Evolutionary conservation across 2,329 filamentous ascomycete genomes (phyloP).

Genomic region (Diaporthe sp.): DNA sequence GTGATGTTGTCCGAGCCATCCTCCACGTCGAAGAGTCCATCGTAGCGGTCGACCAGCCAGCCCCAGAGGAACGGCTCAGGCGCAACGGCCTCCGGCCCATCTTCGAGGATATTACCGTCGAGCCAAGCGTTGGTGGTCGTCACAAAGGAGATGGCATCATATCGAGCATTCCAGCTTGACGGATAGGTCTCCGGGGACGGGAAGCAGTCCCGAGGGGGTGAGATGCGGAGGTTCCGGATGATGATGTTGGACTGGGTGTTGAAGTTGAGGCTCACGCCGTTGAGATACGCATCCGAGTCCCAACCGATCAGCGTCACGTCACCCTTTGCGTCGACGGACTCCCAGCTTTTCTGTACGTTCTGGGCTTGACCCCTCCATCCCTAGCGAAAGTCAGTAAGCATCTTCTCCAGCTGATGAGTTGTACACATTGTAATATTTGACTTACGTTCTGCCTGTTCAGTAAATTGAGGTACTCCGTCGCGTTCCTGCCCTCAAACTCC

Average conservation of each 20-base stretch:
- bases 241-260: conserved; percentile 21
- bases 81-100: conserved; percentile 4
- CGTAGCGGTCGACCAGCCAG: conserved; percentile 21
- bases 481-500: conserved; percentile 21
- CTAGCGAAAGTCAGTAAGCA: neutral
- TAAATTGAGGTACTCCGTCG: conserved; percentile 5
- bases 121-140: conserved; percentile 18
- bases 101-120: conserved; percentile 21
- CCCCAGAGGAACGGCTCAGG: conserved; percentile 19
- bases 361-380: conserved; percentile 25
- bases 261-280: conserved; percentile 23
- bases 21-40: conserved; percentile 19
- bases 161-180: conserved; percentile 23
- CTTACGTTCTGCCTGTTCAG: conserved; percentile 24
- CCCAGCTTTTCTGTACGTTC: conserved; percentile 19
- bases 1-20: conserved; percentile 25
- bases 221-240: conserved; percentile 23
- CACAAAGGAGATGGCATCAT: conserved; percentile 18
- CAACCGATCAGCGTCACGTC: conserved; percentile 19
- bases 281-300: conserved; percentile 14
- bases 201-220: conserved; percentile 21
- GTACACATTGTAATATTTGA: neutral
- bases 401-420: neutral
- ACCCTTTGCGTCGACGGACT: conserved; percentile 17
- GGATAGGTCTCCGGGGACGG: conserved; percentile 16